Evolutionary conservation across 129 eudicot species (phyloP), one percentile per base, ranked within the genome.

Genomic region (Flaveria trinervia): DNA sequence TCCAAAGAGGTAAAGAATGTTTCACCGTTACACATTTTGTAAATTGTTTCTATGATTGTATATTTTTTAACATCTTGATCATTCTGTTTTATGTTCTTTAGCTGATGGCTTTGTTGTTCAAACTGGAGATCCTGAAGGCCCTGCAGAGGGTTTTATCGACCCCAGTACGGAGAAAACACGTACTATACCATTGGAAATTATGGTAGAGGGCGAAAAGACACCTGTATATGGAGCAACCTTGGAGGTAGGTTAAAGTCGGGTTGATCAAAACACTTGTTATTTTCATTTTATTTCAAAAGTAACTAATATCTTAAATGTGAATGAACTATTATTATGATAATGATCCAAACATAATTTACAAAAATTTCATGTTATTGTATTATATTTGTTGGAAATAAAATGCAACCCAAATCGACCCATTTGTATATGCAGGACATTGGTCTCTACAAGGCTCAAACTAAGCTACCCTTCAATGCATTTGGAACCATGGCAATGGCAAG

Each of bases 401-500:
- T 6, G 39, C 61, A 23, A 6, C 71, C 46, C 12, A 6, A 69
- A 16, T 30, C n/a, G 39, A 59, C 41, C 68, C 45, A 3, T 25
- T 33, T 52, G 80, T 83, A 25, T 22, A 80, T 78, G 48, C 97
- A 94, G 98, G 98, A 94, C 50, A 88, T 94, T 75, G 98, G 98
- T 79, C 87, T 94, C 8, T 94, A 94, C 92, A 94, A 94, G 79
- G 99, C 99, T 78, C 99, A 94, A 83, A 91, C 97, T 3, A 94
- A 78, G 85, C 97, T 94, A 61, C 99, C 97, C 15, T 94, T 94
- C 56, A 94, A 94, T 80, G 99, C 99, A 51, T 94, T 94, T 77
- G 99, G 99, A 81, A 94, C 99, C 44, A 94, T 94, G 99, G 99
- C 99, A 45, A 94, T 94, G 99, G 99, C 99, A 2, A 84, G 99